Base-by-base conservation (phyloP, 345 rosid species). In the Excoecaria agallocha region DNA sequence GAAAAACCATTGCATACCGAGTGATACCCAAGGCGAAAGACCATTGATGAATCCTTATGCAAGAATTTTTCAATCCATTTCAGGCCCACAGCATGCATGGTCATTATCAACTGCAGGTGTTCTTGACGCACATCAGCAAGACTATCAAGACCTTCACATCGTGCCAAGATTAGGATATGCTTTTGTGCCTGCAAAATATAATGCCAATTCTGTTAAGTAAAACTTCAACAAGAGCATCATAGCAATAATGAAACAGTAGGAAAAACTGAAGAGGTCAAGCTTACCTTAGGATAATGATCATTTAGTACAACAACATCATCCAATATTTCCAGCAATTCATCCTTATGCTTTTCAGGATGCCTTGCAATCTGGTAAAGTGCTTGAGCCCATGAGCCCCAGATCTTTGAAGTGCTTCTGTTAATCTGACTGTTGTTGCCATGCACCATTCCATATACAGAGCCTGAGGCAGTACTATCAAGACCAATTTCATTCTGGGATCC, bases 1-100 rank as follows among this genome's bases (percentile, higher is more conserved):
- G 43, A 4, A 20, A 1, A 12, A 68, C 59, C 5, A 52, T 3
- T 50, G 57, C 84, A 71, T 84, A 95, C 99, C 78, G 85, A 92
- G 84, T 95, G 99, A 81, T 91, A 95, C 60, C 99, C 99, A 55
- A 95, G 93, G 74, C 98, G 94, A 83, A 95, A 93, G 79, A 84
- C 76, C 75, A 88, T 78, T 49, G 97, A 86, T 0, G 88, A 77
- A 79, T 93, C 94, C 76, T 93, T 98, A 49, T 74, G 76, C 76
- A 87, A 81, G 83, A 89, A 89, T 77, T 78, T 87, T 83, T 87
- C 68, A 5, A 87, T 87, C 90, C 96, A 95, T 79, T 87, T 88
- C 85, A 89, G 64, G 68, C 99, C 98, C 63, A 85, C 87, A 41
- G 78, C 50, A 77, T 95, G 91, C 97, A 95, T 87, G 50, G 76